Conservation (phyloP, 108 stramenopile genomes). For the Cafeteria roenbergensis region DNA sequence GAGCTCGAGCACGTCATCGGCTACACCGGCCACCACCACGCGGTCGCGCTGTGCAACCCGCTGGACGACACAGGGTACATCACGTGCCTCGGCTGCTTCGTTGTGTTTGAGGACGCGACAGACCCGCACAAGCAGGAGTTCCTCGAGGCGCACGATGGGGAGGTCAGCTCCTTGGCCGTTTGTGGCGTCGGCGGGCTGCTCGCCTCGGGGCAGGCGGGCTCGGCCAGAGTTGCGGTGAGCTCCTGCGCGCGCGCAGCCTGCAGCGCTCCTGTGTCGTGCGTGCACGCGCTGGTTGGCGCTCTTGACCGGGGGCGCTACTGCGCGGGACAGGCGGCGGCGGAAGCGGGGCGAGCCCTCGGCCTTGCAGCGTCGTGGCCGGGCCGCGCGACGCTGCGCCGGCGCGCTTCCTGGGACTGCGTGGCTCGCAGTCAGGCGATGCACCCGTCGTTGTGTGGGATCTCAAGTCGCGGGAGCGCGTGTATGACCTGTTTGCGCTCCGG, state of each 20-base stretch:
- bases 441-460: slow-evolving; percentile 28
- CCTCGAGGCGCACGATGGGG: slow-evolving; percentile 20
- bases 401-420: too few relatives aligned
- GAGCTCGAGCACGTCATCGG: slow-evolving; percentile 27
- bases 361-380: too few relatives aligned
- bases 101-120: slow-evolving; percentile 6
- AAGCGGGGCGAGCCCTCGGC: too few relatives aligned
- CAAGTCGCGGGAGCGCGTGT: background rate
- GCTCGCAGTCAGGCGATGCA: slow-evolving; percentile 8
- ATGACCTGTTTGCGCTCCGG: slow-evolving; percentile 12
- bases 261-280: too few relatives aligned
- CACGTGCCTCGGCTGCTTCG: slow-evolving; percentile 13
- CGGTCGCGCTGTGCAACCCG: slow-evolving; percentile 4
- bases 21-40: slow-evolving; percentile 6
- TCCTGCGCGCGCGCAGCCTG: too few relatives aligned
- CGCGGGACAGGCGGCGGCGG: too few relatives aligned
- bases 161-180: slow-evolving; percentile 9
- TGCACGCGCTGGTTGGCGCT: too few relatives aligned
- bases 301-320: too few relatives aligned
- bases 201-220: slow-evolving; percentile 15
- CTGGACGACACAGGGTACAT: background rate
- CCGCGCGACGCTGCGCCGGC: too few relatives aligned
- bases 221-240: background rate
- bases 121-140: slow-evolving; percentile 25
- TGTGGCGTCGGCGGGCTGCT: slow-evolving; percentile 3